Base-by-base conservation (phyloP, 495 filamentous ascomycete species). In the Aspergillus carlsbadensis region DNA sequence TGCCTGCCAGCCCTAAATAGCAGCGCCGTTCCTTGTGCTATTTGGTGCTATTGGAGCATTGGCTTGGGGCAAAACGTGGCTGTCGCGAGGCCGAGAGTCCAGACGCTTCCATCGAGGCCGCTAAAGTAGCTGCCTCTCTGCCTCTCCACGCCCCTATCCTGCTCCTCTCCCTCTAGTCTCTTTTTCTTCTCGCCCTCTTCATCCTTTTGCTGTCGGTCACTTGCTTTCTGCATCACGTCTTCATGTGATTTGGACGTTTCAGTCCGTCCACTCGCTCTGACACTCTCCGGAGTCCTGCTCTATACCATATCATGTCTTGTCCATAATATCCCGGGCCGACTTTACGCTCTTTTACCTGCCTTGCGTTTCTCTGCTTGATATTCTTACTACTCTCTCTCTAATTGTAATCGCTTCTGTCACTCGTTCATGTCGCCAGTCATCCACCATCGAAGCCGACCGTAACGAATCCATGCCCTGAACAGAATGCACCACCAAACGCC, bases 371-470 rank as follows among this genome's bases (percentile, higher is more conserved):
- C 13, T 35, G 29, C 18, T 4, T 34, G 14, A 10, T 17, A 34
- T 54, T 6, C 4, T 17, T 22, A 13, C 10, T n/a, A 26, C 21
- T 10, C 21, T 44, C 17, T 54, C 40, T 51, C 11, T 60, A 52
- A 18, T 50, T 54, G 46, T 44, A 49, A 31, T 24, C n/a, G 33
- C 24, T 51, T 35, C 29, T 17, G 54, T 8, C 57, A 60, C 67
- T 64, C 47, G 60, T 69, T 55, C 45, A 59, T 54, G 52, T 39
- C 47, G 35, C 49, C 22, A 39, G 14, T 18, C 36, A 40, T 64
- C 54, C 14, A 36, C 49, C 41, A 18, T 21, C 36, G 29, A 49
- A 50, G 24, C 45, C 54, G 54, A 57, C 54, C 54, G 45, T 57
- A 57, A 48, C 45, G 45, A 34, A 34, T 36, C 41, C 53, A 48